Evolutionary conservation across 192 early-diverging fungal genomes (phyloP).

Genomic region (Dissophora ornata): DNA sequence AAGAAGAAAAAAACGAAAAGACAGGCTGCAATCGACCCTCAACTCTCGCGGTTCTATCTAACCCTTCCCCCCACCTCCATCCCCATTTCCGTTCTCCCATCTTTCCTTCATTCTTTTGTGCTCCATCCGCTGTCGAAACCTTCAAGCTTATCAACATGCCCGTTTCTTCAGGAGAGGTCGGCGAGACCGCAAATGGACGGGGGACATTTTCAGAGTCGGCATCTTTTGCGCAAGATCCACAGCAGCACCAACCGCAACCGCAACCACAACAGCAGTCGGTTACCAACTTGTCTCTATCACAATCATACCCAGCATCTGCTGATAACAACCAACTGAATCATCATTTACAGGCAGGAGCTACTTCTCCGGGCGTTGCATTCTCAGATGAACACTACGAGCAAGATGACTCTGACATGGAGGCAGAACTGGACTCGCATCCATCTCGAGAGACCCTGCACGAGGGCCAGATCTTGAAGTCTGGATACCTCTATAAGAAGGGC

Average conservation of each 20-base stretch:
- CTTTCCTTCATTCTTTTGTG: background rate
- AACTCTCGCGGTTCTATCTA: background rate
- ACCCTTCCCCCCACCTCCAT: background rate
- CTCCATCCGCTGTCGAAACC: no score
- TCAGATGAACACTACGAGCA: constrained; percentile 45
- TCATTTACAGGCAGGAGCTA: constrained; percentile 14
- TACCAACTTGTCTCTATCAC: background rate
- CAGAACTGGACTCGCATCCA: constrained; percentile 56
- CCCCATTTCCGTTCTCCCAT: background rate
- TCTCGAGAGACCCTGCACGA: constrained; percentile 61
- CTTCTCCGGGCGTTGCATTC: constrained; percentile 26
- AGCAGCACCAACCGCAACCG: background rate
- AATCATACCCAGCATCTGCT: constrained; percentile 19
- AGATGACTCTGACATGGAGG: constrained; percentile 59
- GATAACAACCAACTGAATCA: background rate
- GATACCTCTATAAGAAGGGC: constrained; percentile 69
- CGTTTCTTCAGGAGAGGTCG: constrained; percentile 1
- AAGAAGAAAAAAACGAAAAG: background rate
- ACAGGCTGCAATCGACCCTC: no score
- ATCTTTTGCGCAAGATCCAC: background rate
- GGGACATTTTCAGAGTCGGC: background rate
- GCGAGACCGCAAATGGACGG: background rate
- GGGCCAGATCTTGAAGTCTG: constrained; percentile 65
- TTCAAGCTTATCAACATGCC: background rate
- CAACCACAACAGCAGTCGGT: background rate